Evolutionary conservation across 1,139 yeast genomes (phyloP).

Genomic region (Pichia sp.): DNA sequence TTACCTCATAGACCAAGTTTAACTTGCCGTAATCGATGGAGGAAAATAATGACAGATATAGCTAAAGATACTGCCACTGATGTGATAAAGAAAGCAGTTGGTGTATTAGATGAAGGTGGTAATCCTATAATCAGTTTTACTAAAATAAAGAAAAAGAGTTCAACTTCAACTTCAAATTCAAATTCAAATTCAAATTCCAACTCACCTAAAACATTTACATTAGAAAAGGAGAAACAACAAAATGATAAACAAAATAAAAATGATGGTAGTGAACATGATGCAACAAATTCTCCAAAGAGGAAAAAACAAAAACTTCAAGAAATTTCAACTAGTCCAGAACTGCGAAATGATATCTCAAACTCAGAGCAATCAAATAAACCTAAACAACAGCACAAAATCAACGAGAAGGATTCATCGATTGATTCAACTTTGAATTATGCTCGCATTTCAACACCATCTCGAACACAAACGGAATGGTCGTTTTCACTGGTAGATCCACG

Average conservation of each 20-base stretch:
- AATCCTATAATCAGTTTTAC: slow-evolving; percentile 12
- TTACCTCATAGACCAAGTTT: slow-evolving; percentile 79
- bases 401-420: background rate
- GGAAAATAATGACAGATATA: slow-evolving; percentile 72
- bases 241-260: too few species aligned
- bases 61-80: slow-evolving; percentile 51
- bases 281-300: background rate
- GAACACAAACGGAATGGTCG: slow-evolving; percentile 25
- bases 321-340: too few species aligned
- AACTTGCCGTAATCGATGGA: slow-evolving; percentile 89
- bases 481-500: slow-evolving; percentile 24
- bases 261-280: background rate
- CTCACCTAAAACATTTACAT: background rate
- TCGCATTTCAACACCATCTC: slow-evolving; percentile 20
- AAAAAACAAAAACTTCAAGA: background rate
- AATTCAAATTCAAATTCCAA: background rate
- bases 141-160: background rate
- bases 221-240: background rate
- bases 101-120: slow-evolving; percentile 25
- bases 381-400: slow-evolving; percentile 1
- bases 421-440: slow-evolving; percentile 9
- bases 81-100: slow-evolving; percentile 32
- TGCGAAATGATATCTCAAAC: too few species aligned
- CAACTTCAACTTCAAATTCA: background rate
- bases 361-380: background rate